Percentiles rank a stretch among this genome's conserved stretches.
These are phyloP conservation scores for Tuber umbilicatum DNA, from an alignment of 495 filamentous ascomycete genomes.

Conservation along the genomic window DNA sequence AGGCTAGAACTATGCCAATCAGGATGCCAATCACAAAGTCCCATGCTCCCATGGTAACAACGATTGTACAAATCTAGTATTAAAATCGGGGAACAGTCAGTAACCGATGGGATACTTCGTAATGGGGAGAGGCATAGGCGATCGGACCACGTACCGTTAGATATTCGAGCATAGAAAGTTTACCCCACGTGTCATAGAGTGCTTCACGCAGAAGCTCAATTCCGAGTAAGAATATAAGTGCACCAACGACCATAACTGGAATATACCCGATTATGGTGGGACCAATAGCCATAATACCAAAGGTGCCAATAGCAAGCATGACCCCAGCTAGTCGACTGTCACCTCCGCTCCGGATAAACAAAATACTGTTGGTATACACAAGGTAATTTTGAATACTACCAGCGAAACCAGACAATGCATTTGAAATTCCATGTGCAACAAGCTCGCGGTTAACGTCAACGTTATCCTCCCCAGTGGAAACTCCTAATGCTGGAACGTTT, in stretches of 20 bases:
- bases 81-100: neutral
- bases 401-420: constrained; percentile 73
- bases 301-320: constrained; percentile 74
- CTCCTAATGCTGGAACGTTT: constrained; percentile 86
- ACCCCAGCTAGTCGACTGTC: constrained; percentile 77
- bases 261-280: constrained; percentile 87
- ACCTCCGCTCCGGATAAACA: constrained; percentile 88
- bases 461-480: constrained; percentile 84
- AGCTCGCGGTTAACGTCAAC: constrained; percentile 85
- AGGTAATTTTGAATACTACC: constrained; percentile 98
- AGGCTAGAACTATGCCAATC: constrained; percentile 83
- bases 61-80: constrained; percentile 72
- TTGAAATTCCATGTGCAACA: constrained; percentile 86
- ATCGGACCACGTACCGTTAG: constrained; percentile 57
- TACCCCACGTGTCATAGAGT: constrained; percentile 77
- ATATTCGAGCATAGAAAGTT: constrained; percentile 78
- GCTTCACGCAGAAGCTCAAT: constrained; percentile 86
- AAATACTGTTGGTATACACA: constrained; percentile 90
- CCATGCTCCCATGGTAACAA: constrained; percentile 89
- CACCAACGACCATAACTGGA: constrained; percentile 92
- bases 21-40: constrained; percentile 94
- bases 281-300: constrained; percentile 72
- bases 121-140: neutral
- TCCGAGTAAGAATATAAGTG: constrained; percentile 86
- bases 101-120: constrained; percentile 34